Base-by-base conservation (phyloP, 2,329 filamentous ascomycete genomes). In the Nemania sp. region DNA sequence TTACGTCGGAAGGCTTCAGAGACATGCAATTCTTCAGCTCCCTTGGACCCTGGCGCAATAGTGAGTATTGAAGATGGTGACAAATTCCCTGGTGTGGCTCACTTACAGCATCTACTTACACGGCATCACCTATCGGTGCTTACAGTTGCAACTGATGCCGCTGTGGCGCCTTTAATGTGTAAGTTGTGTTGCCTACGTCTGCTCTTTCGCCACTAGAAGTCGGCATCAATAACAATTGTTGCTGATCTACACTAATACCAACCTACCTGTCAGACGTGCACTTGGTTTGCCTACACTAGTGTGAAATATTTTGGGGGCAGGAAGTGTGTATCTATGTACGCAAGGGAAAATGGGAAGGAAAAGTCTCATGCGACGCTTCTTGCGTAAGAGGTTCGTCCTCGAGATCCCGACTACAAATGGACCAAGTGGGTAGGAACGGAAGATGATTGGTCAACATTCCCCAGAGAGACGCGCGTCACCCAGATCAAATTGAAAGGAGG, bases 381-480 rank as follows among this genome's bases (percentile, higher is more conserved):
- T 51, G 40, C 47, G 26, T 23, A 44, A 30, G 28, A n/a, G 34
- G 34, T 39, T n/a, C 20, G 12, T 37, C 7, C 30, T 42, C 47
- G 41, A 41, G 41, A 50, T 51, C 33, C 41, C 41, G 41, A 46
- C 47, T 19, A 31, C 28, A 33, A 41, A 49, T n/a, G 7, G 46
- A 26, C 37, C 12, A 24, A 49, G 33, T 45, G 41, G 42, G 20
- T 31, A 33, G 12, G 37, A 11, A 22, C 22, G 3, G 12, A 54
- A 1, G 6, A 28, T 63, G 64, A 66, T 66, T 66, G 64, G 64
- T 12, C 24, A 14, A 26, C 40, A 12, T 12, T 34, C 28, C 28
- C 14, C 43, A 42, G 55, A 50, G 52, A 67, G 64, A 67, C 64
- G 64, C 64, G 64, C 64, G 64, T 66, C 65, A 61, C 61, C 53